Base-by-base conservation (phyloP, 2,329 filamentous ascomycete species). In the Cladosporium oxysporum region DNA sequence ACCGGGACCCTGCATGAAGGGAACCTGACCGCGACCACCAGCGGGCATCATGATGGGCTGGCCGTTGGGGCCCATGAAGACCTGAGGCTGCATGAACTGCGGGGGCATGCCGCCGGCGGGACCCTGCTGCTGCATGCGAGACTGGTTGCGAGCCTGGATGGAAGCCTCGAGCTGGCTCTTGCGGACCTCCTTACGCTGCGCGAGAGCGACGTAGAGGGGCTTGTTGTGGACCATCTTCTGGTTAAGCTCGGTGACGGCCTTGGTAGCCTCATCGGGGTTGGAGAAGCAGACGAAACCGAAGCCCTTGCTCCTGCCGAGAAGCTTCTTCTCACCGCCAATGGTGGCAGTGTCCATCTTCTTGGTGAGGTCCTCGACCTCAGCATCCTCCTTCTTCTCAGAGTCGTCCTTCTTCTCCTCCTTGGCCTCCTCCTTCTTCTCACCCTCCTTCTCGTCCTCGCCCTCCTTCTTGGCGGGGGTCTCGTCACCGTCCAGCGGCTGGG, bases 241-340 rank as follows among this genome's bases (percentile, higher is more conserved):
- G 86, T 99, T 99, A 92, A 98, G 97, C 82, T 99, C 95, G 68
- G 93, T 93, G 71, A 99, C 94, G 71, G 95, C 95, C 88, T 98
- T 98, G 83, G 94, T 97, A 71, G 95, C 95, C 80, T 99, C 95
- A 76, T 99, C 95, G 68, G 95, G 93, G 86, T 96, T 98, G 87
- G 91, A 95, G 86, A 99, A 99, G 91, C 95, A 99, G 77, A 99
- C 95, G 81, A 99, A 99, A 75, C 95, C 95, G 79, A 99, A 99
- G 79, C 95, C 95, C 87, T 98, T 99, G 90, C 93, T 97, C 91
- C 98, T 98, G 80, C 95, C 95, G 68, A 96, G 86, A 62, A 83
- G 78, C 79, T 86, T 87, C 83, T 88, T 88, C 75, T 86, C 83
- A 64, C 83, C 78, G 78, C 86, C 85, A 72, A 84, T 83, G 72